Evolutionary conservation across 2,329 filamentous ascomycete genomes (phyloP), one percentile per base, ranked within the genome.

Genomic region (Berkeleyomyces rouxiae): DNA sequence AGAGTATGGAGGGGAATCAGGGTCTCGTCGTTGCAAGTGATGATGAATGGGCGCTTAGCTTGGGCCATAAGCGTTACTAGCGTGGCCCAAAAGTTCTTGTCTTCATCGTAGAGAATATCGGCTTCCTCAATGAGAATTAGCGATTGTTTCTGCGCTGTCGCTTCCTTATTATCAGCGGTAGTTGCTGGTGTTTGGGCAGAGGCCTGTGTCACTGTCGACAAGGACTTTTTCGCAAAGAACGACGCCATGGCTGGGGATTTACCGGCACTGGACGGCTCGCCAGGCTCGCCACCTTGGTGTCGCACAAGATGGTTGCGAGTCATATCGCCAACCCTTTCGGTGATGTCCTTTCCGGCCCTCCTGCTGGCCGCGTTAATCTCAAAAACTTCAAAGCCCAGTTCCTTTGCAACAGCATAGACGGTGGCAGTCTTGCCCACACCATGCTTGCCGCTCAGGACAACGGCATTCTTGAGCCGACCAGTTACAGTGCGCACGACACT

Each of bases 321-420:
- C 92, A 99, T 97, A 72, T 99, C 90, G 47, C 93, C 95, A 53
- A 99, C 89, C 68, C 82, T 88, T 69, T 99, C 93, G 42, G 95
- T 72, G 58, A 99, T 84, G 69, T 99, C 93, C 71, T 86, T 93
- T 40, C 91, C 92, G 69, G 83, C 95, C 66, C 93, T 81, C 59
- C 91, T 84, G 67, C 83, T 89, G 65, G 89, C 83, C 0, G 92
- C 76, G 69, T 95, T 95, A 70, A 99, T 90, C 72, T 99, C 93
- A 67, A 99, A 99, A 1, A 99, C 82, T 69, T 96, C 91, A 69
- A 95, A 97, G 0, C 82, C 90, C 13, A 97, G 78, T 73, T 99
- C 92, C 69, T 88, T 92, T 3, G 93, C 92, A 49, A 91, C 87
- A 3, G 93, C 93, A 72, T 95, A 91, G 0, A 96, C 87, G 1